Evolutionary conservation across 371 early-diverging fungal species (phyloP), one percentile per base, ranked within the genome.

Genomic region (Haplosporangium sp.): DNA sequence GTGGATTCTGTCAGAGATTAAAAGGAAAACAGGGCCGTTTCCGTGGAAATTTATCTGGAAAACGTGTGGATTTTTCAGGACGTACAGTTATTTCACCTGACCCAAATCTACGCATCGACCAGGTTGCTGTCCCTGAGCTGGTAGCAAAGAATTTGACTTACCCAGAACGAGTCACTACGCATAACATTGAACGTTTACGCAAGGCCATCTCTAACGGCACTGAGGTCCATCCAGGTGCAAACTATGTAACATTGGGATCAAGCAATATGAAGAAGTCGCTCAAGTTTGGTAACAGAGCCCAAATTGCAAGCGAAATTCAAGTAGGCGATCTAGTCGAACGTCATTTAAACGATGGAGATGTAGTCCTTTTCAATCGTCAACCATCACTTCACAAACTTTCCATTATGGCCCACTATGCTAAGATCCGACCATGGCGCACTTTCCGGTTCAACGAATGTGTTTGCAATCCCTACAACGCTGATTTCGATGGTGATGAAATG

Each of bases 401-500:
- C 83, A 99, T 99, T 71, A 99, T 99, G 99, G 95, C 99, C 3
- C 99, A 99, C 84, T 94, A 92, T 85, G 97, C 89, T 61, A 97
- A 96, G 73, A 93, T 99, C 19, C 94, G 95, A 84, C 97, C 98
- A 3, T 96, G 98, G 95, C 88, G 98, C 72, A 99, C 99, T 3
- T 95, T 99, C 87, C 92, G 99, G 58, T 98, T 99, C 90, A 99
- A 99, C 84, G 99, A 99, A 85, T 99, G 98, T 91, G 99, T 99
- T 4, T 99, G 99, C 85, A 93, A 97, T 4, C 99, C 99, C 34
- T 99, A 99, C 83, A 99, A 99, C 85, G 99, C 99, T 48, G 99
- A 99, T 92, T 99, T 99, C 84, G 99, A 99, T 84, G 99, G 99
- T 76, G 99, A 99, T 86, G 99, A 99, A 86, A 99, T 99, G 99